These are phyloP conservation scores for Solanum hybrid DNA, from an alignment of 305 asterid species.

Conservation along the genomic window DNA sequence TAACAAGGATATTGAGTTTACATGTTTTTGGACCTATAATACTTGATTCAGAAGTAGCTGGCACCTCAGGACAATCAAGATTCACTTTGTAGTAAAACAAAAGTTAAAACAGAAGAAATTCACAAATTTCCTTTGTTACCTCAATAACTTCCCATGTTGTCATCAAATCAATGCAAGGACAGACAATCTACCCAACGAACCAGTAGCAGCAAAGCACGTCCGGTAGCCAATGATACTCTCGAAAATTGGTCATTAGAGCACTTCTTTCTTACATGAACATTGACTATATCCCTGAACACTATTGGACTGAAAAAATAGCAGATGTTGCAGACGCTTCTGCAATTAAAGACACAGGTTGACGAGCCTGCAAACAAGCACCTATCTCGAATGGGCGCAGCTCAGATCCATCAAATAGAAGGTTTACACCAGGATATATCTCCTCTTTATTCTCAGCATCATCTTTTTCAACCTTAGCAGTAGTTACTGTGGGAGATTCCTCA, in stretches of 20 bases:
- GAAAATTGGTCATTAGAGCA: neutral
- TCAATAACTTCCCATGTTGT: neutral
- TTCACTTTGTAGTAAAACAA: neutral
- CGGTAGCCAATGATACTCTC: slow-evolving; percentile 3
- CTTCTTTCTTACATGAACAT: neutral
- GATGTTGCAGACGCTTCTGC: slow-evolving; percentile 88
- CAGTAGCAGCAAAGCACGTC: slow-evolving; percentile 5
- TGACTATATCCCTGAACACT: neutral
- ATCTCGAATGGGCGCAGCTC: slow-evolving; percentile 88
- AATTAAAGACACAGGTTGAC: slow-evolving; percentile 78
- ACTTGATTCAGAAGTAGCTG: neutral
- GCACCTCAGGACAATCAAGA: neutral
- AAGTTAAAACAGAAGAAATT: neutral
- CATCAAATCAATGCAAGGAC: neutral
- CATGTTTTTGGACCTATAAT: neutral
- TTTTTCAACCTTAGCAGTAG: slow-evolving; percentile 46
- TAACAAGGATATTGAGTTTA: neutral
- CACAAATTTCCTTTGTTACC: neutral
- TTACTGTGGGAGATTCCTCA: slow-evolving; percentile 53
- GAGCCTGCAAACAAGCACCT: slow-evolving; percentile 97
- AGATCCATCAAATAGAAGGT: slow-evolving; percentile 86
- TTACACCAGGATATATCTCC: slow-evolving; percentile 82
- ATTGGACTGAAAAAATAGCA: slow-evolving; percentile 47
- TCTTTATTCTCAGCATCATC: slow-evolving; percentile 86
- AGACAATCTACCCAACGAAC: neutral